These are phyloP conservation scores for Pyrenochaeta sp. DNA, from an alignment of 2,329 filamentous ascomycete genomes.

Conservation along the genomic window DNA sequence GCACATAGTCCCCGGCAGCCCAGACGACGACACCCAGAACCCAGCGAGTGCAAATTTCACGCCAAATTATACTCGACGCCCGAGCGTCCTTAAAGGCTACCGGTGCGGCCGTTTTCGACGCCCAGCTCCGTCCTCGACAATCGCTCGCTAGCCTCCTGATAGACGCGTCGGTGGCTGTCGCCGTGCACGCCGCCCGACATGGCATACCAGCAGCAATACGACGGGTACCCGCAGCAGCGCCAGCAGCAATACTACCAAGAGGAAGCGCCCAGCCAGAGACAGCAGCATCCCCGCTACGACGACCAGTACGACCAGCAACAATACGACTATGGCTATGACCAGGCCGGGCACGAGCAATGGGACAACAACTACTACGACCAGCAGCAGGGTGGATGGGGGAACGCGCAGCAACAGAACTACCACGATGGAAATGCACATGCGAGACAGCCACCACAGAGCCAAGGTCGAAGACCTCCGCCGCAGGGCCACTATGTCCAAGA, in stretches of 20 bases:
- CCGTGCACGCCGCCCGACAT: slow-evolving; percentile 36
- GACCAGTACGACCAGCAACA: slow-evolving; percentile 39
- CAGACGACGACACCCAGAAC: too few relatives aligned
- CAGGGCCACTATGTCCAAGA: slow-evolving; percentile 36
- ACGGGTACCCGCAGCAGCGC: slow-evolving; percentile 40
- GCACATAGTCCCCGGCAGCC: too few relatives aligned
- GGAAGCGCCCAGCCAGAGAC: too few relatives aligned
- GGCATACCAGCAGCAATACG: slow-evolving; percentile 51
- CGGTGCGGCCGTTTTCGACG: slow-evolving; percentile 28
- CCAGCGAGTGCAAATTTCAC: slow-evolving; percentile 2
- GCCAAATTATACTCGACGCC: too few relatives aligned
- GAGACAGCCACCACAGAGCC: slow-evolving; percentile 21
- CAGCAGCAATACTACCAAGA: slow-evolving; percentile 40
- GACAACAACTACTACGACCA: slow-evolving; percentile 44
- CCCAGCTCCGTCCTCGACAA: slow-evolving; percentile 23
- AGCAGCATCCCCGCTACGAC: slow-evolving; percentile 40
- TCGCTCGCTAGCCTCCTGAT: slow-evolving; percentile 28
- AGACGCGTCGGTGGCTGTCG: slow-evolving; percentile 24
- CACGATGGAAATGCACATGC: slow-evolving; percentile 30
- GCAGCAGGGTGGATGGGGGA: slow-evolving; percentile 40
- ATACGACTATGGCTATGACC: slow-evolving; percentile 44
- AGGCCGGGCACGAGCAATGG: slow-evolving; percentile 44
- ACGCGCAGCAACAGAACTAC: slow-evolving; percentile 35
- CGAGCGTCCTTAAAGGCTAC: slow-evolving; percentile 18
- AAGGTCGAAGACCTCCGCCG: slow-evolving; percentile 22